phyloP scores from a whole-genome alignment of 768 basidiomycete species.

The Termitomyces sp. region DNA sequence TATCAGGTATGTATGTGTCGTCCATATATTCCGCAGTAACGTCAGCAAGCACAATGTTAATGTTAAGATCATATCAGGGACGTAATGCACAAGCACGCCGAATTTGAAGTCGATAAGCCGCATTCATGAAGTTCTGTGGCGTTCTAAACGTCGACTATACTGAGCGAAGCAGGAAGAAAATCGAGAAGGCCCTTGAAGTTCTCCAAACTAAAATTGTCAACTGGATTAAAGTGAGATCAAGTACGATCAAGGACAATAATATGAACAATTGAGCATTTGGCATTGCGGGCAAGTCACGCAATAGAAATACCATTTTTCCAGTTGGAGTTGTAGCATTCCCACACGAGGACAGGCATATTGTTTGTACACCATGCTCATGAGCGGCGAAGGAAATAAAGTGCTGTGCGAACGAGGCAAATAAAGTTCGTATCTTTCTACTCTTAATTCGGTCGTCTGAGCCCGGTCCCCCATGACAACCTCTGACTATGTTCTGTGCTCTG shows the following conservation, averaged over 20 bases:
- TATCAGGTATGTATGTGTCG: constrained; percentile 27
- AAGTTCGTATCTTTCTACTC: background rate
- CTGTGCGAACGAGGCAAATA: background rate
- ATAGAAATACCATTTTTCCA: background rate
- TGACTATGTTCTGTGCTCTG: too few species aligned
- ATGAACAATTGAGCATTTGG: background rate
- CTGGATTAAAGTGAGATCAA: background rate
- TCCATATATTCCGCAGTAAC: constrained; percentile 36
- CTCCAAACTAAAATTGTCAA: constrained; percentile 4
- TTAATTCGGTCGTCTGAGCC: background rate
- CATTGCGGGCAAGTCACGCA: background rate
- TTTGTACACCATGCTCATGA: too few species aligned
- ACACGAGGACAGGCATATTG: too few species aligned
- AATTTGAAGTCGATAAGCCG: constrained; percentile 16
- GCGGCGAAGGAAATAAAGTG: background rate
- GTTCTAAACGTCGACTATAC: constrained; percentile 28
- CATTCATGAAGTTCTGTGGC: constrained; percentile 22
- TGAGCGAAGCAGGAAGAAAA: constrained; percentile 26
- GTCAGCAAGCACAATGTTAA: constrained; percentile 23
- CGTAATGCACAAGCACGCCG: constrained; percentile 25
- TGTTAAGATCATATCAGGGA: constrained; percentile 32
- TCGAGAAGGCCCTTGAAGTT: constrained; percentile 22
- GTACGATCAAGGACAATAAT: background rate
- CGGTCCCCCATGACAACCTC: too few species aligned
- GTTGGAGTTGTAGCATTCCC: background rate